phyloP scores from a whole-genome alignment of 768 basidiomycete species.

The Rhodotorula diobovata region DNA sequence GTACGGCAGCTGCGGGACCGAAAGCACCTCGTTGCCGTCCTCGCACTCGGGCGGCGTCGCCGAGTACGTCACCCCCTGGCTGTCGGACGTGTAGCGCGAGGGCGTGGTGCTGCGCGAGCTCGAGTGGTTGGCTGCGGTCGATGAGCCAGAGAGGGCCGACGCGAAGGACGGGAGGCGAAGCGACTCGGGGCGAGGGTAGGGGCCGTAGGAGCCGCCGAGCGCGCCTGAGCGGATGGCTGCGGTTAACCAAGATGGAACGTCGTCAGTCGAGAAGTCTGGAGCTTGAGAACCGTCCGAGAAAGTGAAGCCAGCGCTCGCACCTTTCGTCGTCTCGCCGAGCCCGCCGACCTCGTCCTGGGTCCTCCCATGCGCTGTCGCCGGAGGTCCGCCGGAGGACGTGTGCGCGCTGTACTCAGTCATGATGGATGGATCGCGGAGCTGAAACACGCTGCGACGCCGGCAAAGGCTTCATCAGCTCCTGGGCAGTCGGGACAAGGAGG shows the following conservation, averaged over 20 bases:
- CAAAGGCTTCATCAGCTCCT: too few relatives aligned
- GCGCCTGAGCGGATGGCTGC: conserved; percentile 22
- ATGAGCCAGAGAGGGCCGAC: conserved; percentile 5
- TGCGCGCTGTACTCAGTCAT: neutral
- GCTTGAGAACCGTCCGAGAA: too few relatives aligned
- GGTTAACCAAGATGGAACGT: too few relatives aligned
- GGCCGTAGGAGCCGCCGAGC: conserved; percentile 27
- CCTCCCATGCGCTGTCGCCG: too few relatives aligned
- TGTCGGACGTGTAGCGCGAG: neutral
- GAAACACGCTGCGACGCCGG: too few relatives aligned
- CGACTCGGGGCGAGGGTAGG: conserved; percentile 17
- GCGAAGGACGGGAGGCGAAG: conserved; percentile 6
- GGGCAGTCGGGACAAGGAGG: too few relatives aligned
- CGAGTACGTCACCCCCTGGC: too few relatives aligned
- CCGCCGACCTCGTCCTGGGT: neutral
- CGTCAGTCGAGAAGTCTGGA: too few relatives aligned
- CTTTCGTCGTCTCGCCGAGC: neutral
- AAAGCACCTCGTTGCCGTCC: neutral
- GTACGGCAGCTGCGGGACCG: neutral
- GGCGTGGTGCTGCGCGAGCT: too few relatives aligned
- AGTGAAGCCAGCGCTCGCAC: neutral
- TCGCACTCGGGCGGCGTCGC: too few relatives aligned
- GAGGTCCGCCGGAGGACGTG: too few relatives aligned
- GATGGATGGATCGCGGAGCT: too few relatives aligned
- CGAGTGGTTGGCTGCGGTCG: conserved; percentile 13